phyloP scores from a whole-genome alignment of 805 yeast species.

The Candida silvatica region DNA sequence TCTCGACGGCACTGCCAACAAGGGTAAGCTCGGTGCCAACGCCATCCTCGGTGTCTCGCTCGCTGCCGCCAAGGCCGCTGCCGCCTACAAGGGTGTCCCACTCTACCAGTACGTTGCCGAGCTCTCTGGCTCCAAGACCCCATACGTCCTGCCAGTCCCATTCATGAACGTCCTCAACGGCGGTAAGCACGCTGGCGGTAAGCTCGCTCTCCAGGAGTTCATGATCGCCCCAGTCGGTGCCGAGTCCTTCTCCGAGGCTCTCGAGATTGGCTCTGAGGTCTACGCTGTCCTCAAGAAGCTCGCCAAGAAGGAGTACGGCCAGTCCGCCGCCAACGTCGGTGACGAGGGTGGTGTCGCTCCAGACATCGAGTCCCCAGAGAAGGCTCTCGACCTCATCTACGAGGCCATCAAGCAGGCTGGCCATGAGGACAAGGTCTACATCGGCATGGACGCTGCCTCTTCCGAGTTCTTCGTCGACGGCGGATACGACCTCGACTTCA shows the following conservation, averaged over 20 bases:
- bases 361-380: slow-evolving; percentile 88
- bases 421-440: slow-evolving; percentile 84
- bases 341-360: slow-evolving; percentile 99
- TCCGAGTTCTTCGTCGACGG: slow-evolving; percentile 97
- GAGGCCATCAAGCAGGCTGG: slow-evolving; percentile 91
- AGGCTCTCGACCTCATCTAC: slow-evolving; percentile 91
- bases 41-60: slow-evolving; percentile 97
- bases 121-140: slow-evolving; percentile 65
- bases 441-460: slow-evolving; percentile 95
- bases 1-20: slow-evolving; percentile 96
- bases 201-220: slow-evolving; percentile 98
- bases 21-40: slow-evolving; percentile 96
- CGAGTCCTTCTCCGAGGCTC: slow-evolving; percentile 84
- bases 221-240: slow-evolving; percentile 97
- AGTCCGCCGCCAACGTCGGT: slow-evolving; percentile 99
- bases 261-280: slow-evolving; percentile 96
- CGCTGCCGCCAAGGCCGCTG: slow-evolving; percentile 97
- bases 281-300: slow-evolving; percentile 93
- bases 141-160: slow-evolving; percentile 96
- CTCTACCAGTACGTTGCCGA: slow-evolving; percentile 87
- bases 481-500: slow-evolving; percentile 96
- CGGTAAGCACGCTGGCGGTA: slow-evolving; percentile 99
- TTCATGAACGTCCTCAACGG: slow-evolving; percentile 99
- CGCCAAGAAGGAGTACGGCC: slow-evolving; percentile 93
- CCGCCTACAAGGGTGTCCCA: slow-evolving; percentile 91